Evolutionary conservation across 2,329 filamentous ascomycete genomes (phyloP), one percentile per base, ranked within the genome.

Genomic region (Chaetomiaceae sp.): DNA sequence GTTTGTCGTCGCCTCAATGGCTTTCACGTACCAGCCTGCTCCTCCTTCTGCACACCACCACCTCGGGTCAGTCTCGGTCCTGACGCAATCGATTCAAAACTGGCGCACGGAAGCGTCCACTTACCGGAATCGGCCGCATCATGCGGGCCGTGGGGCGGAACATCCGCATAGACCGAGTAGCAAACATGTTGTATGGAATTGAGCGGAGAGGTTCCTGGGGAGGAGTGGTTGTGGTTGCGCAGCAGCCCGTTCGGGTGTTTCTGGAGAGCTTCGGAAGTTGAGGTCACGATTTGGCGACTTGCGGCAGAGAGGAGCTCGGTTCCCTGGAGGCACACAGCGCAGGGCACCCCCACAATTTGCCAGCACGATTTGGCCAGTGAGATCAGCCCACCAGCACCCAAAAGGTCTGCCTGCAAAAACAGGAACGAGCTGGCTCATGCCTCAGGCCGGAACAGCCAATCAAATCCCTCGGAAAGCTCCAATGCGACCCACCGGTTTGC

Each of bases 71-170:
- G 65, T 62, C 66, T 70, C 66, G 70, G 65, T 62, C 66, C 67
- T 62, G 63, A 53, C 57, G 55, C 53, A 58, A 62, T 58, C 30
- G 50, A 14, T 48, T 27, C 9, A 55, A 56, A 58, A 48, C 52
- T 56, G 34, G 48, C 42, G 58, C 31, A 52, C 39, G 46, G 38
- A 54, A 44, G 7, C n/a, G 43, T 46, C 54, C 60, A 76, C 84
- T 75, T 76, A 92, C 89, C 64, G 87, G 87, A 66, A 88, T 71
- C 61, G 86, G 82, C 68, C 75, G 74, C 78, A 85, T 79, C 79
- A 84, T 78, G 72, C 80, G 79, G 69, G 72, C 72, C 60, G 82
- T 82, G 60, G 81, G 80, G 70, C 76, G 81, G 69, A 83, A 79
- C 79, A 86, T 84, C 66, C 79, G 77, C 66, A 89, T 71, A 66